A percentile compares a stretch with the other conserved stretches of the same genome.
These are phyloP conservation scores for Cerioporus squamosus DNA, from an alignment of 1,284 basidiomycete genomes.

Conservation along the genomic window DNA sequence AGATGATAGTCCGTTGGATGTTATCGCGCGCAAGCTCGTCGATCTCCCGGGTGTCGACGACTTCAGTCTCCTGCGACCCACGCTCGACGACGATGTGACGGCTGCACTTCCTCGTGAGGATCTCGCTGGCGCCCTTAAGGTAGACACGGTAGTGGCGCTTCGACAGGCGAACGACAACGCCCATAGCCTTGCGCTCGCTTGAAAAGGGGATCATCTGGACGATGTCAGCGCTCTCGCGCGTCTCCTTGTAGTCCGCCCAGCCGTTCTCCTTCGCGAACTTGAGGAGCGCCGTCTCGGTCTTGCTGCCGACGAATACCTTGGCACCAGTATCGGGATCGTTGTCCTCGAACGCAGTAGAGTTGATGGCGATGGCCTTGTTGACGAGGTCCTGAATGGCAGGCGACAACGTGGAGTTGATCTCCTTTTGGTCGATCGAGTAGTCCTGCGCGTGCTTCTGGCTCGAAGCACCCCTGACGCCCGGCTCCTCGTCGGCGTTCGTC, in stretches of 20 bases:
- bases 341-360: slow-evolving; percentile 97
- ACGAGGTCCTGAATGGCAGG: slow-evolving; percentile 71
- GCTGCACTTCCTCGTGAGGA: slow-evolving; percentile 80
- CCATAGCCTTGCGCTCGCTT: slow-evolving; percentile 96
- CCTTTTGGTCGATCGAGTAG: slow-evolving; percentile 83
- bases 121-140: slow-evolving; percentile 95
- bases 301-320: slow-evolving; percentile 85
- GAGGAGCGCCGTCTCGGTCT: slow-evolving; percentile 95
- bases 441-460: slow-evolving; percentile 57
- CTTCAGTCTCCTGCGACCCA: slow-evolving; percentile 36
- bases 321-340: slow-evolving; percentile 68
- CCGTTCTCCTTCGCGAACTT: slow-evolving; percentile 86
- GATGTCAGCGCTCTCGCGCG: slow-evolving; percentile 70
- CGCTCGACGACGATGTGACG: slow-evolving; percentile 72
- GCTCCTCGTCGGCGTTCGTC: slow-evolving; percentile 72
- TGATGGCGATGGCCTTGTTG: slow-evolving; percentile 89
- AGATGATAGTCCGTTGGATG: slow-evolving; percentile 90
- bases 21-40: slow-evolving; percentile 74
- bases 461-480: slow-evolving; percentile 38
- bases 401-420: slow-evolving; percentile 70
- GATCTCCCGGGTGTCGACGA: slow-evolving; percentile 65
- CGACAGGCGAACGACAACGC: slow-evolving; percentile 75
- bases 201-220: slow-evolving; percentile 96
- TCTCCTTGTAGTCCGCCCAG: slow-evolving; percentile 80
- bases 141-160: slow-evolving; percentile 70